Conservation (phyloP, 1,284 basidiomycete genomes). For the Baeospora myosura region DNA sequence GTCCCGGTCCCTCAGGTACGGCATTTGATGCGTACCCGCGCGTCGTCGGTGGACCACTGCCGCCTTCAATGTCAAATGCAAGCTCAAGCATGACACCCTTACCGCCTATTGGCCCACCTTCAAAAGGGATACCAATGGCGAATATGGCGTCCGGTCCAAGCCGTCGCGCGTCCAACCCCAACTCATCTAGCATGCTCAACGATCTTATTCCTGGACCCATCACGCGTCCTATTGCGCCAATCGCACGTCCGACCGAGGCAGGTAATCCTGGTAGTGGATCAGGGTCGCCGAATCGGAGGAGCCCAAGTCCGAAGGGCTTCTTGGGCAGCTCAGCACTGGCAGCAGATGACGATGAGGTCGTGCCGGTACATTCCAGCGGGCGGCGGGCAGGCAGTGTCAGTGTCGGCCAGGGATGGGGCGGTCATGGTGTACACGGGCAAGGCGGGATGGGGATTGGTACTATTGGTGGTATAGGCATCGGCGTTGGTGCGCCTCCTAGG, state of each 20-base stretch:
- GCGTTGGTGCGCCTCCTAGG: background rate
- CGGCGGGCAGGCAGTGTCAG: background rate
- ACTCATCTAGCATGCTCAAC: constrained; percentile 3
- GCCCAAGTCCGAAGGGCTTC: constrained; percentile 38
- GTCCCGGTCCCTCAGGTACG: too few relatives aligned
- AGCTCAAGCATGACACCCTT: too few relatives aligned
- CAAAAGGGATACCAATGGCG: too few relatives aligned
- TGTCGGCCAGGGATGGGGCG: too few relatives aligned
- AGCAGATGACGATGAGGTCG: constrained; percentile 74
- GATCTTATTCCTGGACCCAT: constrained; percentile 44
- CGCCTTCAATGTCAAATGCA: too few relatives aligned
- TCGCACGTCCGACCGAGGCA: constrained; percentile 37
- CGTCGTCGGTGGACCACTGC: too few relatives aligned
- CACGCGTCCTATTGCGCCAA: constrained; percentile 46
- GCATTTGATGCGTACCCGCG: too few relatives aligned
- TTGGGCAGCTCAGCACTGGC: constrained; percentile 70
- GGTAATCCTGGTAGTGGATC: constrained; percentile 48
- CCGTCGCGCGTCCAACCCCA: constrained; percentile 3
- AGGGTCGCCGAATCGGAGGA: constrained; percentile 51
- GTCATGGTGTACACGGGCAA: too few relatives aligned
- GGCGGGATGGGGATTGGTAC: background rate
- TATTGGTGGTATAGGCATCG: background rate
- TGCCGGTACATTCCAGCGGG: constrained; percentile 26
- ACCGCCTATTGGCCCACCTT: too few relatives aligned
- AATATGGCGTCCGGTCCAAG: constrained; percentile 12